Evolutionary conservation across 345 rosid species (phyloP).

Genomic region (Sonneratia caseolaris): DNA sequence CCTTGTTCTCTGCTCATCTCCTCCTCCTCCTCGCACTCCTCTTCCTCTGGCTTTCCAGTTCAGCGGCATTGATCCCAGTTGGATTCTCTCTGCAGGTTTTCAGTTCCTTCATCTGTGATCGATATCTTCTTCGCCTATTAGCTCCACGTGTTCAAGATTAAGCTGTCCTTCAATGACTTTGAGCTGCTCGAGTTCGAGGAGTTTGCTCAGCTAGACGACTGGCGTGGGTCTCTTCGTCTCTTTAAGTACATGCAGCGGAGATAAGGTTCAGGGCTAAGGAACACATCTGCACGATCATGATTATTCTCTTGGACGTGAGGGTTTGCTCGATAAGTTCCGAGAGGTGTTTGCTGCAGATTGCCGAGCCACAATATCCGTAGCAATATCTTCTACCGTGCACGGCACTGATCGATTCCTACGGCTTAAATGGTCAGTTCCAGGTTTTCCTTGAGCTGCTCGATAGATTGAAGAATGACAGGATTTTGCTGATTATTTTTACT

Average conservation of each 20-base stretch:
- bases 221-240: constrained; percentile 86
- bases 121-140: constrained; percentile 36
- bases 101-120: neutral
- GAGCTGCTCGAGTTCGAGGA: constrained; percentile 72
- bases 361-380: constrained; percentile 62
- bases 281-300: constrained; percentile 80
- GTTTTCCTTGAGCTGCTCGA: constrained; percentile 64
- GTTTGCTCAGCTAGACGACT: constrained; percentile 83
- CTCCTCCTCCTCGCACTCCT: constrained; percentile 1
- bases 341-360: constrained; percentile 88
- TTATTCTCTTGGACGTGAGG: constrained; percentile 73
- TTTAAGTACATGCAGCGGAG: constrained; percentile 98
- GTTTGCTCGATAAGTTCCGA: constrained; percentile 64
- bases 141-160: constrained; percentile 72
- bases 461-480: constrained; percentile 74
- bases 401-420: constrained; percentile 79
- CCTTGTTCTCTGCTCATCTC: neutral
- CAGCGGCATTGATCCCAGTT: neutral
- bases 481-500: constrained; percentile 67
- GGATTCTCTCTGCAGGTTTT: neutral
- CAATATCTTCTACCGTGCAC: constrained; percentile 71
- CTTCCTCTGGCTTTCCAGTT: neutral
- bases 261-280: constrained; percentile 94
- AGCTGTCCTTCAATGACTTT: constrained; percentile 84
- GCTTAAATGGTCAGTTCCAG: constrained; percentile 63